phyloP scores from a whole-genome alignment of 2,329 filamentous ascomycete genomes.

The Pleurostoma richardsiae region DNA sequence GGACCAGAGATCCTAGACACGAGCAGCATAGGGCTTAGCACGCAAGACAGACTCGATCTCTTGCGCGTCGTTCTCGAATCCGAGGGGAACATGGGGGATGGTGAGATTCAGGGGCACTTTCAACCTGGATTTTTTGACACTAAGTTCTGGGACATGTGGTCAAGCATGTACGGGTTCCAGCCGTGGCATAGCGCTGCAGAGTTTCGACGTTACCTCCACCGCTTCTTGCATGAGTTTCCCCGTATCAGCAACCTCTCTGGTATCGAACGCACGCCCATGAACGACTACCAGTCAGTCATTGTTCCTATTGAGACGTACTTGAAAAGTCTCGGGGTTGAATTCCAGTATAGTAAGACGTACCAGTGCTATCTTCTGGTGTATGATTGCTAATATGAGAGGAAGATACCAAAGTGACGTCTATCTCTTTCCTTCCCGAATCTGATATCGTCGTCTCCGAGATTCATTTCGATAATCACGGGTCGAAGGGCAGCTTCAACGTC shows the following conservation, averaged over 20 bases:
- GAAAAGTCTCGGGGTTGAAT: conserved; percentile 16
- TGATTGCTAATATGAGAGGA: not conserved
- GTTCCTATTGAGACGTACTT: conserved; percentile 18
- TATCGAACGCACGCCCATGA: conserved; percentile 19
- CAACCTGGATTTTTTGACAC: conserved; percentile 18
- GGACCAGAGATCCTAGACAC: conserved; percentile 17
- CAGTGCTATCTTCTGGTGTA: not conserved
- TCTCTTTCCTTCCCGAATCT: conserved; percentile 3
- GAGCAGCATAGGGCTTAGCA: conserved; percentile 14
- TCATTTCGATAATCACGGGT: not conserved
- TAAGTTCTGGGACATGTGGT: conserved; percentile 26
- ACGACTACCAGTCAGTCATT: conserved; percentile 22
- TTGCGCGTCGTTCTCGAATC: conserved; percentile 8
- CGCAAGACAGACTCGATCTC: conserved; percentile 14
- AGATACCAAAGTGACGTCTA: conserved; percentile 4
- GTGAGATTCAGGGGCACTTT: conserved; percentile 8
- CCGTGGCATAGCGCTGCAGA: conserved; percentile 24
- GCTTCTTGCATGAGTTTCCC: conserved; percentile 21
- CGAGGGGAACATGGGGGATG: conserved; percentile 5
- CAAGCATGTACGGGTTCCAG: conserved; percentile 22
- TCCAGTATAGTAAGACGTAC: conserved; percentile 12
- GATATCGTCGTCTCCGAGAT: conserved; percentile 1
- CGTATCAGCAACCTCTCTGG: conserved; percentile 17
- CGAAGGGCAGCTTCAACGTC: conserved; percentile 1
- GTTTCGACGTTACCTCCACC: conserved; percentile 20